A percentile compares a stretch with the other conserved stretches of the same genome.
These are phyloP conservation scores for Coprinopsis cinerea DNA, from an alignment of 768 basidiomycete genomes.

Conservation along the genomic window DNA sequence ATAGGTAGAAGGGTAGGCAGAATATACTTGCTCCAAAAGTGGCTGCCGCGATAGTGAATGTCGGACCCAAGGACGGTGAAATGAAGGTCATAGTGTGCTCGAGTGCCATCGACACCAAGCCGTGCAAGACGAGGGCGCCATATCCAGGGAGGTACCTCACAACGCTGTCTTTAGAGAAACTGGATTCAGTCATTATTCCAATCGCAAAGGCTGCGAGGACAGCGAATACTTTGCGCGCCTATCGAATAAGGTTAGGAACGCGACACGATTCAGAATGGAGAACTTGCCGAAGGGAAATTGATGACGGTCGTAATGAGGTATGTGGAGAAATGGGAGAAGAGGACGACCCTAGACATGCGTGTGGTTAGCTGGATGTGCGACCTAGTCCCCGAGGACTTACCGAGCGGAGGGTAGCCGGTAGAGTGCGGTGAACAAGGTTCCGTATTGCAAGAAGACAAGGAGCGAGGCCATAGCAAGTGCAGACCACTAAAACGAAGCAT, in stretches of 20 bases:
- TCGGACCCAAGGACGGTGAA: constrained; percentile 50
- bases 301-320: constrained; percentile 58
- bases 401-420: constrained; percentile 62
- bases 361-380: neutral
- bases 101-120: constrained; percentile 51
- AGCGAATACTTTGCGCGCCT: constrained; percentile 48
- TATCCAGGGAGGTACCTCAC: constrained; percentile 56
- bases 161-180: constrained; percentile 32
- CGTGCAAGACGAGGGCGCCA: constrained; percentile 55
- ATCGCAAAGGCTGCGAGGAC: constrained; percentile 44
- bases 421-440: constrained; percentile 60
- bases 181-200: constrained; percentile 53
- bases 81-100: constrained; percentile 58
- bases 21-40: constrained; percentile 59
- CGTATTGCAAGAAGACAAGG: constrained; percentile 62
- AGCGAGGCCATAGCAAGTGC: constrained; percentile 63
- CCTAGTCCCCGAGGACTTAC: constrained; percentile 32
- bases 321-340: constrained; percentile 66
- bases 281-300: constrained; percentile 41
- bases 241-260: constrained; percentile 1
- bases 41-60: constrained; percentile 49
- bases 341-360: constrained; percentile 44
- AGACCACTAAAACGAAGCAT: constrained; percentile 49
- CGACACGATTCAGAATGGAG: constrained; percentile 5
- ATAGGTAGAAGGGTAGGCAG: constrained; percentile 58